Percentiles rank a stretch among this genome's conserved stretches.
phyloP scores from a whole-genome alignment of 2,329 filamentous ascomycete species.

The Sordariomycetes sp. region DNA sequence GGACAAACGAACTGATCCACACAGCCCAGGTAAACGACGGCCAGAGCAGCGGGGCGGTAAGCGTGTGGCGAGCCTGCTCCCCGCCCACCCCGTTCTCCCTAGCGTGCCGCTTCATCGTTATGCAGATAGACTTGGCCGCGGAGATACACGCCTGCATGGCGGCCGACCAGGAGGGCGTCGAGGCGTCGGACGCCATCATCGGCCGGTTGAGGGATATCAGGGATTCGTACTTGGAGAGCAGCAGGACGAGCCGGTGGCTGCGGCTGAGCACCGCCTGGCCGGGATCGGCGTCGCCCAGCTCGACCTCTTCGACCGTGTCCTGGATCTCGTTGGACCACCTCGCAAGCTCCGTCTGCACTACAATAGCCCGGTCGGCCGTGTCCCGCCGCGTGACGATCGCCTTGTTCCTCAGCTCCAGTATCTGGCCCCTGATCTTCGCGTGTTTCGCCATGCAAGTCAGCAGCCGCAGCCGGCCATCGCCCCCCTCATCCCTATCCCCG shows the following conservation, averaged over 20 bases:
- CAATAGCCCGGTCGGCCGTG: constrained; percentile 27
- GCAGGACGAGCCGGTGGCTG: constrained; percentile 27
- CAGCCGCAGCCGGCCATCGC: constrained; percentile 20
- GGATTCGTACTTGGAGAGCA: constrained; percentile 35
- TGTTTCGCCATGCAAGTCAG: constrained; percentile 32
- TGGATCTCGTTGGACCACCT: constrained; percentile 44
- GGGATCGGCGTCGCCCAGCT: constrained; percentile 4
- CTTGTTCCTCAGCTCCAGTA: constrained; percentile 41
- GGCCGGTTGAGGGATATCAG: constrained; percentile 40
- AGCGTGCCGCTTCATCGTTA: constrained; percentile 20
- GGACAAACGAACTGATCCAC: constrained; percentile 41
- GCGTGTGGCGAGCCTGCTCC: constrained; percentile 5
- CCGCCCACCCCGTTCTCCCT: constrained; percentile 7
- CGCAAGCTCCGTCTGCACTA: constrained; percentile 35
- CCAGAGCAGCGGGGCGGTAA: constrained; percentile 27
- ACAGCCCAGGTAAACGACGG: constrained; percentile 41
- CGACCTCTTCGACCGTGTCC: constrained; percentile 30
- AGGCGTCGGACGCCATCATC: constrained; percentile 31
- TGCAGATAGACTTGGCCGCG: constrained; percentile 35
- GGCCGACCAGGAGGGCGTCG: constrained; percentile 30
- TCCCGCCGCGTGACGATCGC: constrained; percentile 32
- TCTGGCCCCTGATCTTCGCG: constrained; percentile 35
- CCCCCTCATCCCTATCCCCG: constrained; percentile 9
- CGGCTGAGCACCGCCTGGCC: constrained; percentile 12
- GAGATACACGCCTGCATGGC: constrained; percentile 40